Evolutionary conservation across 2,329 filamentous ascomycete species (phyloP).

Genomic region (Diaporthe citrichinensis): DNA sequence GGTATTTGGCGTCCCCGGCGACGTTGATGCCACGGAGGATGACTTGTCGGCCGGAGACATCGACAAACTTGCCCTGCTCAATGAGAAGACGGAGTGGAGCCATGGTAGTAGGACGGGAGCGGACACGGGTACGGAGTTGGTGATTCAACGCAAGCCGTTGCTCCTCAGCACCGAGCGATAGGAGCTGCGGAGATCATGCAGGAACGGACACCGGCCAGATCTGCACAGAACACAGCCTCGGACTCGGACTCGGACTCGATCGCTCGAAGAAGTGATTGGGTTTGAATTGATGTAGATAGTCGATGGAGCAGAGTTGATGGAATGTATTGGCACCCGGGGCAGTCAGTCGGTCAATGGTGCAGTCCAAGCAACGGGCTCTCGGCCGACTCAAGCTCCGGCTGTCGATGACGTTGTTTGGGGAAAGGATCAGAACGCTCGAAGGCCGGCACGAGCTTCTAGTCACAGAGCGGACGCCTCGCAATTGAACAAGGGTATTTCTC

Average conservation of each 20-base stretch:
- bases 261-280: not conserved
- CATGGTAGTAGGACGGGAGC: slow-evolving; percentile 65
- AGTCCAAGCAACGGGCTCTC: not conserved
- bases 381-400: slow-evolving; percentile 17
- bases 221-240: not conserved
- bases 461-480: not conserved
- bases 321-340: not conserved
- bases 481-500: not conserved
- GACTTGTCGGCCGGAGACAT: slow-evolving; percentile 85
- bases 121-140: not conserved
- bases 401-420: slow-evolving; percentile 27
- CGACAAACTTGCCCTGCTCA: slow-evolving; percentile 88
- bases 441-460: not conserved
- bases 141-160: not conserved
- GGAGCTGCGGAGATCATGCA: slow-evolving; percentile 8
- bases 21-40: slow-evolving; percentile 95
- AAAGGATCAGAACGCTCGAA: not conserved
- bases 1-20: slow-evolving; percentile 91
- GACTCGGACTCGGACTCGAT: not conserved
- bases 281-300: not conserved
- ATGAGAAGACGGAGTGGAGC: slow-evolving; percentile 83
- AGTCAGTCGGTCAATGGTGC: not conserved
- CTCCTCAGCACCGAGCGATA: slow-evolving; percentile 13
- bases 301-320: slow-evolving; percentile 1
- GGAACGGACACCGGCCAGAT: not conserved